These are phyloP conservation scores for Gossypium sturtianum DNA, from an alignment of 345 rosid genomes.

Conservation along the genomic window DNA sequence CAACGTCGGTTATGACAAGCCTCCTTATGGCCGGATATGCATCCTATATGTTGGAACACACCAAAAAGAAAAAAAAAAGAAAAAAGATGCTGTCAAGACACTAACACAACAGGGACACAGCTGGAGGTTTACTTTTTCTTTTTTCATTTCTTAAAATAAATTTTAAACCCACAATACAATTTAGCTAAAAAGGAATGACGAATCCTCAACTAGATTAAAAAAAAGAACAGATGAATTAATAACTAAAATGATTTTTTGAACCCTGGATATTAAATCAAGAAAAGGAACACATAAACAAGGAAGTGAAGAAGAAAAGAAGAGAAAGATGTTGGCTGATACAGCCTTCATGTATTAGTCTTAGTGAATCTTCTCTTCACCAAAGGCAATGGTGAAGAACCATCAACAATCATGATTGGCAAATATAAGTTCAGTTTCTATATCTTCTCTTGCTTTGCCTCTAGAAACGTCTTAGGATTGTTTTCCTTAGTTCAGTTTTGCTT, in stretches of 20 bases:
- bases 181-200: neutral
- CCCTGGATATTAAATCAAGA: neutral
- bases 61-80: neutral
- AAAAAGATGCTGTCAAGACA: neutral
- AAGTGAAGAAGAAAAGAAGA: neutral
- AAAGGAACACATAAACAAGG: neutral
- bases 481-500: neutral
- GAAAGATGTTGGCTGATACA: constrained; percentile 53
- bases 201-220: neutral
- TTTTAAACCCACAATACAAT: neutral
- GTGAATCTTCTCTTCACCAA: constrained; percentile 66
- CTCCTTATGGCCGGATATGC: neutral
- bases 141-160: neutral
- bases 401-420: constrained; percentile 44
- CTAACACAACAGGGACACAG: neutral
- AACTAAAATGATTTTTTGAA: constrained; percentile 1
- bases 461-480: neutral
- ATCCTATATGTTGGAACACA: neutral
- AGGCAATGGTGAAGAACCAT: constrained; percentile 34
- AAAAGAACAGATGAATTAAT: constrained; percentile 19
- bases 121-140: neutral
- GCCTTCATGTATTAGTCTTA: constrained; percentile 53
- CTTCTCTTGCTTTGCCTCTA: neutral
- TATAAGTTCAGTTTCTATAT: neutral
- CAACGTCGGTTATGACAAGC: neutral